Conservation (phyloP, 73 alveolate genomes). For the Chromera velia region DNA sequence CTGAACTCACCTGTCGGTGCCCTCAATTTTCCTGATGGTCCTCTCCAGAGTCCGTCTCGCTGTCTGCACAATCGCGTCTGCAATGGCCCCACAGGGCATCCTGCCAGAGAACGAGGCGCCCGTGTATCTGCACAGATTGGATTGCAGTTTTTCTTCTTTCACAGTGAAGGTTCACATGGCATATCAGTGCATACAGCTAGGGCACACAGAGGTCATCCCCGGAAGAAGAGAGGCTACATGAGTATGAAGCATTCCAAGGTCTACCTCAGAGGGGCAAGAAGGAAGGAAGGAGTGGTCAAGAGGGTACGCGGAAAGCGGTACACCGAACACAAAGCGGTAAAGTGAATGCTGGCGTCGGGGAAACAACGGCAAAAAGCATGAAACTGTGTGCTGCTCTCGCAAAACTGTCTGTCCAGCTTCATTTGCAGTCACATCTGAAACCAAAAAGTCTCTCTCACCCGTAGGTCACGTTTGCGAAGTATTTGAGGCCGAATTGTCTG, state of each 20-base stretch:
- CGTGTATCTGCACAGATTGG: constrained; percentile 86
- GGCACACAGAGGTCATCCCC: neutral
- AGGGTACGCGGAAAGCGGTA: too few relatives aligned
- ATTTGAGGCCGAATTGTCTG: constrained; percentile 35
- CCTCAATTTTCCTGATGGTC: constrained; percentile 60
- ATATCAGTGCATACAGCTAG: neutral
- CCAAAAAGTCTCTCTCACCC: too few relatives aligned
- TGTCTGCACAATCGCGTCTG: constrained; percentile 87
- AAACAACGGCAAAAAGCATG: too few relatives aligned
- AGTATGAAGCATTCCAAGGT: too few relatives aligned
- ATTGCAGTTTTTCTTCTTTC: neutral
- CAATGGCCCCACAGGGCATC: constrained; percentile 96
- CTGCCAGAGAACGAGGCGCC: constrained; percentile 98
- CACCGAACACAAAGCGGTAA: too few relatives aligned
- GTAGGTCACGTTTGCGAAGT: constrained; percentile 31
- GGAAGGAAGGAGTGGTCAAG: too few relatives aligned
- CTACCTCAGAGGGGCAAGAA: too few relatives aligned
- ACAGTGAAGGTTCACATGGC: neutral
- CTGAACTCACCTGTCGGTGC: constrained; percentile 3
- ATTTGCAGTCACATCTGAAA: too few relatives aligned
- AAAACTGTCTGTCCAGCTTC: too few relatives aligned
- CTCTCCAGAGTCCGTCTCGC: constrained; percentile 79
- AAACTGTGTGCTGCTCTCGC: too few relatives aligned
- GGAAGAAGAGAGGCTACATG: neutral
- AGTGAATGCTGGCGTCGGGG: too few relatives aligned